Conservation (phyloP, 257 asterid species). For the Capsicum baccatum region DNA sequence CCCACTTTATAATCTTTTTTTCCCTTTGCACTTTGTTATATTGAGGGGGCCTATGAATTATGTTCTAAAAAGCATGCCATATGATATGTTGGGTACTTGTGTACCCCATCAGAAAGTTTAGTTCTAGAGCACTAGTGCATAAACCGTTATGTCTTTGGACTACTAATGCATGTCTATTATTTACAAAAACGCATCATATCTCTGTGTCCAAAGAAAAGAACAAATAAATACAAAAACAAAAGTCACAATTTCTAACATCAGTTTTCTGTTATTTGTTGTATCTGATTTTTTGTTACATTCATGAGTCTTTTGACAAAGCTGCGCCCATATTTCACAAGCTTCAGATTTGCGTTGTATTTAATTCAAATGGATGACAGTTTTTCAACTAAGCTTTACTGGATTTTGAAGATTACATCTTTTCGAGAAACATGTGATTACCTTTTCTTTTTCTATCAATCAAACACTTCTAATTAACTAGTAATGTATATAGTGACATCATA, state of each 20-base stretch:
- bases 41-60: constrained; percentile 11
- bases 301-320: neutral
- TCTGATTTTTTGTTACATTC: too few relatives aligned
- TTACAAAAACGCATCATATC: neutral
- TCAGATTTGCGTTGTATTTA: neutral
- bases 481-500: neutral
- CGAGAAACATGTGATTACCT: constrained; percentile 9
- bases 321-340: neutral
- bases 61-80: constrained; percentile 14
- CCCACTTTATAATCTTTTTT: neutral
- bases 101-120: constrained; percentile 22
- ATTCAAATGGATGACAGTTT: constrained; percentile 25
- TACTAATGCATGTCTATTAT: neutral
- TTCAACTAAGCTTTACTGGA: constrained; percentile 28
- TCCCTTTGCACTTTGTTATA: neutral
- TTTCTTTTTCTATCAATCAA: too few relatives aligned
- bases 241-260: neutral
- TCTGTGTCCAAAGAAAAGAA: neutral
- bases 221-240: neutral
- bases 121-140: neutral
- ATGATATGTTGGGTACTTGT: constrained; percentile 10
- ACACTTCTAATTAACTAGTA: too few relatives aligned
- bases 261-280: neutral
- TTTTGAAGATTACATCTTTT: constrained; percentile 1
- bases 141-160: neutral